Percentiles rank a stretch among this genome's conserved stretches.
Evolutionary conservation across 257 asterid species (phyloP).

Genomic region (Solanum ossicruentum): DNA sequence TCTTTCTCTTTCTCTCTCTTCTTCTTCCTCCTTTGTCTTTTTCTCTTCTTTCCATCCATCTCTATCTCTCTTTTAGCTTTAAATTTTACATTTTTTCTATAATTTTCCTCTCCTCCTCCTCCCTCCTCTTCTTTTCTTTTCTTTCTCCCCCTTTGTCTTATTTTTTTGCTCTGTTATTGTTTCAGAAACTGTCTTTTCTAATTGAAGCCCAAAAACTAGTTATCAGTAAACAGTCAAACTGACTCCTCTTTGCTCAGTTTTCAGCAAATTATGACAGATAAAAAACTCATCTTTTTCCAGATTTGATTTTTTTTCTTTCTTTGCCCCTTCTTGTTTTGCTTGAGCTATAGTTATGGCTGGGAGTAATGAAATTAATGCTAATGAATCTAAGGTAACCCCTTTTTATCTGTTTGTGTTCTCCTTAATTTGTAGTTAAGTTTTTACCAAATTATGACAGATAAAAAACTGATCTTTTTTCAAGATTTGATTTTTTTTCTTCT

Average conservation of each 20-base stretch:
- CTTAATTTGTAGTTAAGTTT: neutral
- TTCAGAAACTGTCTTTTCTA: slow-evolving; percentile 19
- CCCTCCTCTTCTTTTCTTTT: neutral
- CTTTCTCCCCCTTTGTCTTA: neutral
- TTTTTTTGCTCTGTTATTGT: neutral
- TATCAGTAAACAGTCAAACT: neutral
- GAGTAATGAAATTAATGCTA: slow-evolving; percentile 33
- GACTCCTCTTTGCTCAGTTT: neutral
- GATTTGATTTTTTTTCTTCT: slow-evolving; percentile 3
- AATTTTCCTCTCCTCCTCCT: neutral
- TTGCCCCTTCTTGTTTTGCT: neutral
- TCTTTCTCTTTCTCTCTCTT: neutral
- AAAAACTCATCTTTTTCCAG: slow-evolving; percentile 7
- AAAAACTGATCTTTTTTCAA: slow-evolving; percentile 5
- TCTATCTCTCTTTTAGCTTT: neutral
- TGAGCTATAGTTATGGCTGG: slow-evolving; percentile 23
- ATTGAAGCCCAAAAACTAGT: neutral
- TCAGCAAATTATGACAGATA: slow-evolving; percentile 13
- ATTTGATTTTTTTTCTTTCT: neutral
- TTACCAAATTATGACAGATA: slow-evolving; percentile 11
- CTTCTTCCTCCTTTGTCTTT: neutral
- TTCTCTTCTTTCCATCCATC: neutral
- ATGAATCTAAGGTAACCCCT: slow-evolving; percentile 39
- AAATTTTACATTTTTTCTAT: neutral
- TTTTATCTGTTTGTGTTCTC: neutral